Base-by-base conservation (phyloP, 2,329 filamentous ascomycete genomes). In the Emergomyces orientalis region DNA sequence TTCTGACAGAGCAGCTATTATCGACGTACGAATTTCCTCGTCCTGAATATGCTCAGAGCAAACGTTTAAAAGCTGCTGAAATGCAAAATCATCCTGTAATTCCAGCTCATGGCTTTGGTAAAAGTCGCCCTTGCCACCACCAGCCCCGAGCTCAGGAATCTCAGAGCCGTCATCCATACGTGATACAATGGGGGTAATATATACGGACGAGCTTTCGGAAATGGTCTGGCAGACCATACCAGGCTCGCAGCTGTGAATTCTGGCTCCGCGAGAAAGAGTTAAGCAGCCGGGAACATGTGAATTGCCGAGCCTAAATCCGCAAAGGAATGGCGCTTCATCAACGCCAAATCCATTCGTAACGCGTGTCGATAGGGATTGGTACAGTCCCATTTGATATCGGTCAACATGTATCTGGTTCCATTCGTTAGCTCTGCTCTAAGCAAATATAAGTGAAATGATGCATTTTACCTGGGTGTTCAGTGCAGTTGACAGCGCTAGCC, bases 171-270 rank as follows among this genome's bases (percentile, higher is more conserved):
- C 75, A 1, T 78, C 70, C 4, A 83, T 75, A 32, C 65, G 64
- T 22, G 86, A 85, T 19, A 96, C 82, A 51, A 97, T 86, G 0
- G 92, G 92, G 7, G 84, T 85, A 61, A 97, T 93, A 70, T 84
- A 87, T 7, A 97, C 87, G 0, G 89, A 82, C 71, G 79, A 67
- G 71, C 72, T 57, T 77, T 79, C 72, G 45, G 76, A 76, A 59
- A 75, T 72, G 11, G 67, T 72, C 7, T 72, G 71, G 66, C 79
- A 86, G 67, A 71, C 69, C 19, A 74, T 68, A 17, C 86, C 89
- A 65, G 85, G 87, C 70, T 96, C 91, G 68, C 93, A 97, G 70
- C 90, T 95, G 73, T 97, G 93, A 7, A 97, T 79, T 1, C 88
- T 84, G 0, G 84, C 85, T 25, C 78, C 59, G 30, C 59, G 41